These are phyloP conservation scores for Leptographium procerum DNA, from an alignment of 2,329 filamentous ascomycete genomes.

Conservation along the genomic window DNA sequence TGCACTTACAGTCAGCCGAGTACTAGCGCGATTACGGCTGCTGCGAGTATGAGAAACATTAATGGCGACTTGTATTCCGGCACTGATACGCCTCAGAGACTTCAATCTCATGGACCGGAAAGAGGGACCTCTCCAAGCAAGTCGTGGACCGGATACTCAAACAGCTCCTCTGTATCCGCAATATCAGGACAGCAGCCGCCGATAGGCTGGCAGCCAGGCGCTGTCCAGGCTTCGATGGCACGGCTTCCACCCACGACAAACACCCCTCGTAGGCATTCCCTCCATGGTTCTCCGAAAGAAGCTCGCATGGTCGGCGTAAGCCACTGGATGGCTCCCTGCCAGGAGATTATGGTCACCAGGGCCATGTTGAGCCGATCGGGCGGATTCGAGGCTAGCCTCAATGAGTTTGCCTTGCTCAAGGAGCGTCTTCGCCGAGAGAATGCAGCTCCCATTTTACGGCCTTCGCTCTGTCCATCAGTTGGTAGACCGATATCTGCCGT, in stretches of 20 bases:
- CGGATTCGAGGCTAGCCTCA: not conserved
- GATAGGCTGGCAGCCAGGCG: not conserved
- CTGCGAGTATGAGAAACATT: too few relatives aligned
- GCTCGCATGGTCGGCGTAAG: constrained; percentile 1
- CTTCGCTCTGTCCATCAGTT: not conserved
- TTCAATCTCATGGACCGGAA: too few relatives aligned
- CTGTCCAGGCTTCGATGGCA: not conserved
- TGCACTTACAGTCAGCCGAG: constrained; percentile 5
- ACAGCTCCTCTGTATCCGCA: not conserved
- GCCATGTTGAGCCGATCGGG: constrained; percentile 1
- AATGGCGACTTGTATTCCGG: too few relatives aligned
- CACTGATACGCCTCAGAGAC: too few relatives aligned
- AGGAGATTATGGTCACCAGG: constrained; percentile 3
- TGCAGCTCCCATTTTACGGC: not conserved
- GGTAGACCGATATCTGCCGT: not conserved
- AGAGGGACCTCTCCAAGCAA: not conserved
- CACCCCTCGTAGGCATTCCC: not conserved
- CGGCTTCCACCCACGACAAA: not conserved
- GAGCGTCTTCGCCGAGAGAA: constrained; percentile 2
- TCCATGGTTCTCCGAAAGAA: not conserved
- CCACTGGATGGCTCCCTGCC: constrained; percentile 9
- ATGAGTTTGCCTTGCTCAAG: constrained; percentile 1
- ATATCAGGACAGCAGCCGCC: not conserved
- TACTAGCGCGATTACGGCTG: not conserved
- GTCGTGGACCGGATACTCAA: not conserved